Conservation (phyloP, 2,329 filamentous ascomycete genomes). For the Xylaria multiplex region DNA sequence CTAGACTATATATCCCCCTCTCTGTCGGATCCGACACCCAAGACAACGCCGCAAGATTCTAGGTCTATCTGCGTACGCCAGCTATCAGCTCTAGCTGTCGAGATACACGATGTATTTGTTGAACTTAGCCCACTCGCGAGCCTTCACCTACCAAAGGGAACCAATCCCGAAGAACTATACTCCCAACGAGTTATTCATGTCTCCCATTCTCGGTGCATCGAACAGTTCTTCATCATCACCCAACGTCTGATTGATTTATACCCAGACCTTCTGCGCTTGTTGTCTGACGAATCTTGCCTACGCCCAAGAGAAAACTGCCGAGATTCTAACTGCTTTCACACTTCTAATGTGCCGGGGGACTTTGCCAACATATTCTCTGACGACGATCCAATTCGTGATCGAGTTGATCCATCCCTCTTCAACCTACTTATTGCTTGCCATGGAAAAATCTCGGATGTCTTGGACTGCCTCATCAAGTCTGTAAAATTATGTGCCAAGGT, state of each 20-base stretch:
- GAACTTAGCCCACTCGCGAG: constrained; percentile 36
- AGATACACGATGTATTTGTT: constrained; percentile 45
- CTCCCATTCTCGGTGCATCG: constrained; percentile 45
- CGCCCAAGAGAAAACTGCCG: constrained; percentile 41
- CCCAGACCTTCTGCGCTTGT: constrained; percentile 44
- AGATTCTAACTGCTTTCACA: constrained; percentile 51
- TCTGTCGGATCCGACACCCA: constrained; percentile 5
- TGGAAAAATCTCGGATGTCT: constrained; percentile 50
- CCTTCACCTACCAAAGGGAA: constrained; percentile 44
- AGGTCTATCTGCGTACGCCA: constrained; percentile 37
- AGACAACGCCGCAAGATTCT: constrained; percentile 25
- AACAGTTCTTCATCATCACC: constrained; percentile 49
- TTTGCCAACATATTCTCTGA: constrained; percentile 35
- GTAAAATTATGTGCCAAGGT: constrained; percentile 49
- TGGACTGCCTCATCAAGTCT: constrained; percentile 50
- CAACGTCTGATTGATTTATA: constrained; percentile 53
- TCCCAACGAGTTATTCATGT: constrained; percentile 40
- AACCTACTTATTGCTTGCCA: constrained; percentile 54
- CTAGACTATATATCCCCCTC: constrained; percentile 7
- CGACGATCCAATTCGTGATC: constrained; percentile 15
- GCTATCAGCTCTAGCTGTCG: constrained; percentile 41
- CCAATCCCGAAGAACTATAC: constrained; percentile 40
- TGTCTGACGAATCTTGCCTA: constrained; percentile 28
- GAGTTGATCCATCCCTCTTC: constrained; percentile 51
- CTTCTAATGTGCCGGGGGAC: constrained; percentile 32